Evolutionary conservation across 2,329 filamentous ascomycete genomes (phyloP), one percentile per base, ranked within the genome.

Genomic region (Arthrobotrys musiformis): DNA sequence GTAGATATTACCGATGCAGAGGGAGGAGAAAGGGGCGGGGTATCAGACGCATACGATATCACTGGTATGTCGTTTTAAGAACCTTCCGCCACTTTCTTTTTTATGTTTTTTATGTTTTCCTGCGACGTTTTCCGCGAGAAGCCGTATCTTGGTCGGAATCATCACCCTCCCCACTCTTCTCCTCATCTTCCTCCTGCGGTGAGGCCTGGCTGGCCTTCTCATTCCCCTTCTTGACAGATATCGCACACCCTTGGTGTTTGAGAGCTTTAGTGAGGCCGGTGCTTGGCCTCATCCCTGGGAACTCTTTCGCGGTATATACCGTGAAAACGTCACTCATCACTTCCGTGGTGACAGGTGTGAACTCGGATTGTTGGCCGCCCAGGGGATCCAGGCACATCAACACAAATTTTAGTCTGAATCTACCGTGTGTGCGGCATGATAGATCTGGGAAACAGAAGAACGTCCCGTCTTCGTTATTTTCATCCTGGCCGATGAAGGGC

Each of bases 381-480:
- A 73, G 68, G 1, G 90, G 89, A 79, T 93, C 89, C 46, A 94
- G 87, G 76, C 91, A 88, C 81, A 93, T 89, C 22, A 94, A 86
- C 40, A 89, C 89, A 82, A 95, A 94, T 54, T 89, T 89, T 67
- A 95, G 86, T 17, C 91, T 87, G 83, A 92, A 95, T n/a, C 86
- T 86, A 19, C 92, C 92, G 0, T 92, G 90, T 0, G 91, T 93
- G 35, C 92, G 88, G 82, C 92, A 93, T 2, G 91, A 93, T 19
- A 95, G 86, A 82, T 95, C 92, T 0, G 92, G 91, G 82, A 95
- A 95, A 82, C 91, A 93, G 83, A 94, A 95, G 85, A 94, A 95
- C 81, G 91, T 93, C 0, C 92, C 92, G 79, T 93, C 90, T 22
- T 88, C 84, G 64, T 89, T 89, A 64, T 89, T 86, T 81, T 94